A percentile compares a stretch with the other conserved stretches of the same genome.
Conservation (phyloP, 768 basidiomycete genomes). For the Macrolepiota albuminosa region DNA sequence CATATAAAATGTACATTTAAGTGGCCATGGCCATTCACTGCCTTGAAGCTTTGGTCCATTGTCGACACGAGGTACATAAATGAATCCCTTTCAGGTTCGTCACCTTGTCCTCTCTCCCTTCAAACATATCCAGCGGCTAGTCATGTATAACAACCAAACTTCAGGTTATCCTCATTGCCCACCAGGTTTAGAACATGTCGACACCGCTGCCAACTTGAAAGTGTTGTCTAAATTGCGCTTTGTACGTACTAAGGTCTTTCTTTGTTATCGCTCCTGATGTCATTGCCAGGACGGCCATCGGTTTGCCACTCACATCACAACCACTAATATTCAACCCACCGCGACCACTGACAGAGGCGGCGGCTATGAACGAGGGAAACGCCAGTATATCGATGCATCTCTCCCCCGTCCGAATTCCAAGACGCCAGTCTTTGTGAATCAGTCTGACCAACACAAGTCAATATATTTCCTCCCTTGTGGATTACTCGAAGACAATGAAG, state of each 20-base stretch:
- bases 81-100: neutral
- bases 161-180: neutral
- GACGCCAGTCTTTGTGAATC: neutral
- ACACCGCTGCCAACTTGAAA: neutral
- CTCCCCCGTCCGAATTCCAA: neutral
- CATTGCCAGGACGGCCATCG: neutral
- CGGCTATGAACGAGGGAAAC: neutral
- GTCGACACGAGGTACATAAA: neutral
- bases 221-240: neutral
- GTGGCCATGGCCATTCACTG: neutral
- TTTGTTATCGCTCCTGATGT: neutral
- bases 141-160: neutral
- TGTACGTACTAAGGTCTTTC: neutral
- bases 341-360: neutral
- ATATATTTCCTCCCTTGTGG: conserved; percentile 7
- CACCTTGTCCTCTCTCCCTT: neutral
- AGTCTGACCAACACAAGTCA: neutral
- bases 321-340: neutral
- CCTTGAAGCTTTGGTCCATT: neutral
- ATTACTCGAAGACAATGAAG: conserved; percentile 2
- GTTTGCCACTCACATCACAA: neutral
- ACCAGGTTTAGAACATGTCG: neutral
- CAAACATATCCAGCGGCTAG: neutral
- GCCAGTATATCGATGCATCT: neutral
- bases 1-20: neutral